Conservation (phyloP, 2,329 filamentous ascomycete genomes). For the Colletotrichum musae region DNA sequence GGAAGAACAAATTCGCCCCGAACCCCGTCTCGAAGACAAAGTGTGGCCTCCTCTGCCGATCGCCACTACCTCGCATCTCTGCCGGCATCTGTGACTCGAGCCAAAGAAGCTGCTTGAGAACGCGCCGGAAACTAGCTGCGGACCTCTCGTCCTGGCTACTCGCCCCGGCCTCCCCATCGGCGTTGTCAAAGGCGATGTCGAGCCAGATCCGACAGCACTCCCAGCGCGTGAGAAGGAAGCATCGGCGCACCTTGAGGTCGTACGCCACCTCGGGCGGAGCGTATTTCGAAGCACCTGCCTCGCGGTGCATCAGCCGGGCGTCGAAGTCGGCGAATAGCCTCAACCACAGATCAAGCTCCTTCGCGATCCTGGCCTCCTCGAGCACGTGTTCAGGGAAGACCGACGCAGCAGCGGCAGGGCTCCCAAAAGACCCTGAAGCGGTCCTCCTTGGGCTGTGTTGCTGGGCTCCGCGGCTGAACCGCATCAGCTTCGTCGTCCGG, state of each 20-base stretch:
- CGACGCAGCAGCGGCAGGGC: accelerated
- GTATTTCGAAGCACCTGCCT: not conserved
- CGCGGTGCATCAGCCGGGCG: not conserved
- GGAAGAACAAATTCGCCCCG: constrained; percentile 1
- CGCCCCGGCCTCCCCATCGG: too few species aligned
- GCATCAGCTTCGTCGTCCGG: constrained; percentile 1
- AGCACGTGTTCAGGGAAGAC: not conserved
- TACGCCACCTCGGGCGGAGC: not conserved
- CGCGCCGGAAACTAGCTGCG: not conserved
- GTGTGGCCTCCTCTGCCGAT: not conserved
- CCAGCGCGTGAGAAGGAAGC: not conserved
- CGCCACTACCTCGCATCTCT: not conserved
- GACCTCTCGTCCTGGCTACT: not conserved
- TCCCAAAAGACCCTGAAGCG: not conserved
- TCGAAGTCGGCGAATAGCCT: constrained; percentile 3
- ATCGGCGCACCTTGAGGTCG: not conserved
- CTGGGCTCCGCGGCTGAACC: not conserved
- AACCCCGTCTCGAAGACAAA: constrained; percentile 20
- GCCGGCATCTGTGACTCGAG: constrained; percentile 8
- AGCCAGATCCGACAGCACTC: constrained; percentile 1
- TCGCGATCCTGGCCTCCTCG: not conserved
- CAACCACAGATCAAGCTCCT: not conserved
- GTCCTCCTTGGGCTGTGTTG: not conserved
- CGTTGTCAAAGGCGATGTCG: not conserved
- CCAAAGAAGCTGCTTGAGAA: constrained; percentile 2